These are phyloP conservation scores for Mucuna pruriens DNA, from an alignment of 306 rosid species.

Conservation along the genomic window DNA sequence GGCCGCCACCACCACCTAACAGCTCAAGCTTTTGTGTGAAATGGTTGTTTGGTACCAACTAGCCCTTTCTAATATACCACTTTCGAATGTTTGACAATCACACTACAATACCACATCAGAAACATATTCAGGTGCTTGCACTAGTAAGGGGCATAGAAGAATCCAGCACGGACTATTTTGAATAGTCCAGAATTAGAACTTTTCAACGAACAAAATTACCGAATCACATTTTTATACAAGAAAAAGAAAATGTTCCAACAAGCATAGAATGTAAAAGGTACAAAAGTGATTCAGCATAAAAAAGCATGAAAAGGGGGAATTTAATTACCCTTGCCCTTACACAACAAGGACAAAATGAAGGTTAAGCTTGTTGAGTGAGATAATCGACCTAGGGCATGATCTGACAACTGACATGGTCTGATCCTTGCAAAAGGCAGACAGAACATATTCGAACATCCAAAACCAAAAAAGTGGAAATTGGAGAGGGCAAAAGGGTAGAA, in stretches of 20 bases:
- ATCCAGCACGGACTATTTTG: not conserved
- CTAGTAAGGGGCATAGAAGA: not conserved
- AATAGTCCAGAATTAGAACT: not conserved
- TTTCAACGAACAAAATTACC: not conserved
- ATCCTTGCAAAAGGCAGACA: not conserved
- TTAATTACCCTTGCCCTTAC: not conserved
- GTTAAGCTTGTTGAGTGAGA: not conserved
- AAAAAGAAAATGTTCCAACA: not conserved
- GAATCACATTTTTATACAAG: not conserved
- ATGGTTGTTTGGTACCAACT: not conserved
- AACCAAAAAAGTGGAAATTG: not conserved
- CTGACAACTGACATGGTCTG: not conserved
- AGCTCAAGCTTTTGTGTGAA: not conserved
- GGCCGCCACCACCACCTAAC: not conserved
- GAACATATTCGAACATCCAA: not conserved
- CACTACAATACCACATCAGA: not conserved
- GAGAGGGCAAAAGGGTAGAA: not conserved
- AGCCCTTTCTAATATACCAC: not conserved
- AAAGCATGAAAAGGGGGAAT: not conserved
- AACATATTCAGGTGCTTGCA: not conserved
- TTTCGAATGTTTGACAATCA: not conserved
- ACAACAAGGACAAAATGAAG: not conserved
- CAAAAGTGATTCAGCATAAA: not conserved
- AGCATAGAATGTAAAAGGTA: not conserved
- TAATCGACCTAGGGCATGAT: slow-evolving; percentile 5